A percentile compares a stretch with the other conserved stretches of the same genome.
phyloP scores from a whole-genome alignment of 306 rosid genomes.

The Medicago ruthenica region DNA sequence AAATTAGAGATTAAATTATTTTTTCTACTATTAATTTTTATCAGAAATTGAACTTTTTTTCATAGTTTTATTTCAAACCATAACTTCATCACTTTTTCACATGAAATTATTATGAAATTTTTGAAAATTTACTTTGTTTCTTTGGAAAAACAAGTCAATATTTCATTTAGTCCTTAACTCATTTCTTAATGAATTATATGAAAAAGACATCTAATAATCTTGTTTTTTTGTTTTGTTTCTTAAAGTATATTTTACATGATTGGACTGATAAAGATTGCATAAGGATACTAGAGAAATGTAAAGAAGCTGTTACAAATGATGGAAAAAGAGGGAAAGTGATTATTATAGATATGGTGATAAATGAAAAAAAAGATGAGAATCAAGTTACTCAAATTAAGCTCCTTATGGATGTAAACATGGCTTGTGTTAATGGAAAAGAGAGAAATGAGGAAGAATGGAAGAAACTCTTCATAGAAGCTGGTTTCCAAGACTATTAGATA shows the following conservation, averaged over 20 bases:
- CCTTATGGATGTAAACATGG: conserved; percentile 43
- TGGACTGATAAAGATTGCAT: conserved; percentile 48
- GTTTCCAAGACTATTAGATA: conserved; percentile 49
- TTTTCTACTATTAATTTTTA: no score
- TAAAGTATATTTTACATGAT: conserved; percentile 27
- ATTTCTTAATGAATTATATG: no score
- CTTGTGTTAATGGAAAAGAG: conserved; percentile 45
- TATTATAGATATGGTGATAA: conserved; percentile 52
- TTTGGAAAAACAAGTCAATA: no score
- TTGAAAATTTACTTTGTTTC: no score
- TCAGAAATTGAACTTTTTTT: no score
- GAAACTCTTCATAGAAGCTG: conserved; percentile 53
- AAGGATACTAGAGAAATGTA: conserved; percentile 47
- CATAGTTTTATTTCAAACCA: no score
- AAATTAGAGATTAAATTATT: no score
- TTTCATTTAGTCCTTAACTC: no score
- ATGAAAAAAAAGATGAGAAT: conserved; percentile 30
- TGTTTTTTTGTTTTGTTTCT: no score
- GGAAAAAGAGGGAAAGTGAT: conserved; percentile 48
- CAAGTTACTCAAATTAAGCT: conserved; percentile 43
- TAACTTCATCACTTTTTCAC: no score
- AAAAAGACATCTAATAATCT: no score
- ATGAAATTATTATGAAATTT: no score
- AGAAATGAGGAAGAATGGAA: conserved; percentile 53
- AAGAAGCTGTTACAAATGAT: conserved; percentile 44